Conservation (phyloP, 139 green algal genomes). For the Haematococcus sp. region DNA sequence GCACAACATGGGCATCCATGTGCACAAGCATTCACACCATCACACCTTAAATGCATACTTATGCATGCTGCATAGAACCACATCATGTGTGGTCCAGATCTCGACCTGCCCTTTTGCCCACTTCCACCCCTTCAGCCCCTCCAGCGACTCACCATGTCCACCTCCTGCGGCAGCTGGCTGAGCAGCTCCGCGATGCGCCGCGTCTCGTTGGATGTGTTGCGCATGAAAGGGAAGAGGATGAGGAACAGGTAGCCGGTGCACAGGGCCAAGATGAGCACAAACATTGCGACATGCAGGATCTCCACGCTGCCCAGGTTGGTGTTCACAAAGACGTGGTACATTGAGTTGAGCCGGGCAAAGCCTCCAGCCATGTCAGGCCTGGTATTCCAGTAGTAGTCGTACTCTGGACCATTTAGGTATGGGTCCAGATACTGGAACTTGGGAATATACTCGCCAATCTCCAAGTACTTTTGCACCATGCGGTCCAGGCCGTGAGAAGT, state of each 20-base stretch:
- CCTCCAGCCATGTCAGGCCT: constrained; percentile 5
- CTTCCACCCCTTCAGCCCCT: too few relatives aligned
- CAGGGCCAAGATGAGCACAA: constrained; percentile 23
- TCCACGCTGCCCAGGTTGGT: constrained; percentile 4
- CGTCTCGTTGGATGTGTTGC: constrained; percentile 26
- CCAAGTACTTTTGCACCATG: constrained; percentile 12
- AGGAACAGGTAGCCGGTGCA: constrained; percentile 11
- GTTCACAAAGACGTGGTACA: constrained; percentile 6
- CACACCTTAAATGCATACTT: too few relatives aligned
- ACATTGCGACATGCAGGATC: constrained; percentile 22
- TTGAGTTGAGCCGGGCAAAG: neutral
- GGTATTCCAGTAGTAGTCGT: constrained; percentile 13
- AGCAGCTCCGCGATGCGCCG: constrained; percentile 51
- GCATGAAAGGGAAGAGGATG: constrained; percentile 31
- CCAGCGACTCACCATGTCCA: constrained; percentile 9
- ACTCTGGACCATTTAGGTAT: constrained; percentile 11
- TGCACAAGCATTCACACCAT: too few relatives aligned
- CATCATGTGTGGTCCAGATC: too few relatives aligned
- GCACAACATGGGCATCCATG: too few relatives aligned
- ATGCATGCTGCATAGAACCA: too few relatives aligned
- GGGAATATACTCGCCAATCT: constrained; percentile 5
- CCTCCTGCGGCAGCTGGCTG: constrained; percentile 37
- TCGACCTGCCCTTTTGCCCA: too few relatives aligned
- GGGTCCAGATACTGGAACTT: constrained; percentile 11
- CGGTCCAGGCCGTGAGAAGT: constrained; percentile 6